These are phyloP conservation scores for Dothidotthia symphoricarpi DNA, from an alignment of 2,329 filamentous ascomycete species.

Conservation along the genomic window DNA sequence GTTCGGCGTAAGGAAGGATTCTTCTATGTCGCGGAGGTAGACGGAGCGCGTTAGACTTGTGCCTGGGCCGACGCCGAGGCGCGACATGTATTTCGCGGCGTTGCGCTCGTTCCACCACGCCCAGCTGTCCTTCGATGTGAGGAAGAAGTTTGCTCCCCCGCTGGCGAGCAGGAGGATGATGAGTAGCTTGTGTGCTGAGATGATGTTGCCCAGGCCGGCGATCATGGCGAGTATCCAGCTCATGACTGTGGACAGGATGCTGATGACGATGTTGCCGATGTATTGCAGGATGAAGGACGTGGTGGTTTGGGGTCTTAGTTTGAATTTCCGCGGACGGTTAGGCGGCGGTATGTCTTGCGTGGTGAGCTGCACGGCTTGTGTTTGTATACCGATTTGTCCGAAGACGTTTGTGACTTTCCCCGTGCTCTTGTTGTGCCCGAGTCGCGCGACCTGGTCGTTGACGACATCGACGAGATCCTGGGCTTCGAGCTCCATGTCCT, in stretches of 20 bases:
- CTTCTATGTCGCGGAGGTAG: constrained; percentile 77
- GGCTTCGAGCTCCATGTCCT: constrained; percentile 70
- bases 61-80: constrained; percentile 77
- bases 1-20: constrained; percentile 51
- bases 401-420: constrained; percentile 78
- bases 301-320: constrained; percentile 56
- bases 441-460: constrained; percentile 71
- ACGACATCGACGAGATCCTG: constrained; percentile 73
- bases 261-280: constrained; percentile 70
- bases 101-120: constrained; percentile 84
- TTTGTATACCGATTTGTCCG: constrained; percentile 69
- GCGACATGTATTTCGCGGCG: constrained; percentile 75
- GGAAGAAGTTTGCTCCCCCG: constrained; percentile 68
- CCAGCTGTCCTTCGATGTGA: constrained; percentile 70
- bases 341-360: constrained; percentile 39
- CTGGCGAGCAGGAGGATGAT: constrained; percentile 68
- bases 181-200: constrained; percentile 72
- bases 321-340: constrained; percentile 40
- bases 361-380: constrained; percentile 54
- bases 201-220: constrained; percentile 64
- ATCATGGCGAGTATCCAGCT: constrained; percentile 71
- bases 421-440: constrained; percentile 71
- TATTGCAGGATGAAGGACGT: constrained; percentile 71
- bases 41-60: constrained; percentile 79
- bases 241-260: constrained; percentile 71